Evolutionary conservation across 192 early-diverging fungal species (phyloP).

Genomic region (Umbelopsis isabellina): DNA sequence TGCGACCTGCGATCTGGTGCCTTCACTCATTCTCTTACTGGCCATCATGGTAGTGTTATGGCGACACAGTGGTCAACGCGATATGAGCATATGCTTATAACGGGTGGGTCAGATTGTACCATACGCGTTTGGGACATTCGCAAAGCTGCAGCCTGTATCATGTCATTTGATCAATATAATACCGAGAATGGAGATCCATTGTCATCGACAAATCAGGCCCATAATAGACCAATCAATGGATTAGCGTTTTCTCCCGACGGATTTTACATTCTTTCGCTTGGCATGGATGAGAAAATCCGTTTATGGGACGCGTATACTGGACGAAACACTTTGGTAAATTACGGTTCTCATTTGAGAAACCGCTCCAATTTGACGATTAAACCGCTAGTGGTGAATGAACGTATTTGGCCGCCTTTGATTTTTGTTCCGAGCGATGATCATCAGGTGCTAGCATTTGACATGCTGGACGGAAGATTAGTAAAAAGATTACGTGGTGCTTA

Average conservation of each 20-base stretch:
- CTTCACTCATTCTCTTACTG: slow-evolving; percentile 56
- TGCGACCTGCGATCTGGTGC: slow-evolving; percentile 77
- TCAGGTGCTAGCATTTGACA: slow-evolving; percentile 59
- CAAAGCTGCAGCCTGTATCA: slow-evolving; percentile 66
- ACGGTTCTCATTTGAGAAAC: slow-evolving; percentile 42
- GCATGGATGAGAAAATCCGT: slow-evolving; percentile 62
- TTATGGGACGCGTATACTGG: slow-evolving; percentile 68
- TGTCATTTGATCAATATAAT: slow-evolving; percentile 65
- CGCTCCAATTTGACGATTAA: slow-evolving; percentile 39
- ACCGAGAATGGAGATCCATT: slow-evolving; percentile 33
- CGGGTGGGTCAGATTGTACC: slow-evolving; percentile 75
- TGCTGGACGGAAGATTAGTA: slow-evolving; percentile 57
- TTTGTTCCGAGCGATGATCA: slow-evolving; percentile 60
- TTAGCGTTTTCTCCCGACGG: slow-evolving; percentile 68
- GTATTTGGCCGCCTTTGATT: slow-evolving; percentile 51
- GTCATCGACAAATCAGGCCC: slow-evolving; percentile 49
- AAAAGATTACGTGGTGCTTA: slow-evolving; percentile 65
- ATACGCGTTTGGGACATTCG: slow-evolving; percentile 88
- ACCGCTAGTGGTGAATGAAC: slow-evolving; percentile 27
- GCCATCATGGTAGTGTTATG: slow-evolving; percentile 62
- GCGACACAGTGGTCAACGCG: slow-evolving; percentile 76
- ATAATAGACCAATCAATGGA: slow-evolving; percentile 65
- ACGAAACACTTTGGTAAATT: slow-evolving; percentile 57
- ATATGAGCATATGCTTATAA: slow-evolving; percentile 70
- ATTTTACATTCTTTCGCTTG: slow-evolving; percentile 56